Base-by-base conservation (phyloP, 257 asterid species). In the Lavandula angustifolia region DNA sequence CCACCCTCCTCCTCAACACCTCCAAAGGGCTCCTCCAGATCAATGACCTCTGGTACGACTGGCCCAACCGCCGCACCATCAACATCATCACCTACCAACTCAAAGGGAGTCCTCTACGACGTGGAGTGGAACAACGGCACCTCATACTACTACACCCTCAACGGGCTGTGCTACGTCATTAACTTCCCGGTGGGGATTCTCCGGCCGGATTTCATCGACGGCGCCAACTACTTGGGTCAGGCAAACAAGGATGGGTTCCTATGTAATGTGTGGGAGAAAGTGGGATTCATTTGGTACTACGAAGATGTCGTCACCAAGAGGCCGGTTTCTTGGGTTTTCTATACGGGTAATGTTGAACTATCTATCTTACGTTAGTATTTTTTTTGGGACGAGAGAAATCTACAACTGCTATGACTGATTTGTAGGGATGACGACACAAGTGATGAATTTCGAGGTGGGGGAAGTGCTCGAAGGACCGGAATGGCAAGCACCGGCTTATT, bases 401-500 rank as follows among this genome's bases (percentile, higher is more conserved):
- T 37, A 37, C 1, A 5, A 2, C 9, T 6, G 9, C 6, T 12
- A n/a, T 4, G 9, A 6, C 6, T 13, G 2, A 17, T 59, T 42
- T 76, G 79, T 72, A 82, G 95, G 92, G 43, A 74, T 74, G 82
- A 37, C 56, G 3, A 76, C 74, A 12, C 92, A 85, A 66, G 88
- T 87, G 69, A 85, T 87, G 75, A 87, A 86, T 17, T 87, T 87
- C 62, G 90, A 85, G 78, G 90, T 82, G 9, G 95, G 95, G 13
- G 62, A 62, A 52, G 87, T 82, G 65, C 85, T 87, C 7, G 90
- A 79, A 3, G 86, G 81, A 69, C 61, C 90, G 5, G 62, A 69
- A 6, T 87, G 92, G 90, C 95, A 87, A 75, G 89, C 92, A 27
- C 92, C 92, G 12, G 72, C 9, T 1, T 87, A 82, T 77, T 84